Evolutionary conservation across 345 rosid genomes (phyloP), one percentile per base, ranked within the genome.

Genomic region (Populus deltoides): DNA sequence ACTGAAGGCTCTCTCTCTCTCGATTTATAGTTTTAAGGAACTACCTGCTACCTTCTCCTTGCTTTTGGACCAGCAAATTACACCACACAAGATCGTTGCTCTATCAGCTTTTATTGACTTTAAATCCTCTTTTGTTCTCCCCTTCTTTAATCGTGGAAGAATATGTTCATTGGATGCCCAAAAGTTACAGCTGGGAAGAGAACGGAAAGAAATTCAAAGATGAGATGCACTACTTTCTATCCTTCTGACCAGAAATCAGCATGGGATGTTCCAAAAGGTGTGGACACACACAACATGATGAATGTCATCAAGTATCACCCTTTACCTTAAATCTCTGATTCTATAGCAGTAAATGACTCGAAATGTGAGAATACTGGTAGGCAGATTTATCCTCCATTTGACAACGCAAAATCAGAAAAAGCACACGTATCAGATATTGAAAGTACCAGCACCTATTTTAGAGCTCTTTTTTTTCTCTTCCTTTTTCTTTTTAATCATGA

Each of bases 261-360:
- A 39, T 67, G 77, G 61, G 33, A 45, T 81, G 85, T 77, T 71
- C 69, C 63, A 18, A 82, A 85, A 79, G 72, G 71, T 66, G 72
- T 18, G 41, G 79, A 75, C 65, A 70, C 33, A 8, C 55, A 39
- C 43, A 11, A 2, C 1, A 2, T 43, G 10, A 31, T n/a, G 65
- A 57, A 35, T 63, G 65, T 39, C 27, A 13, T 15, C 71, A 20
- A 53, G 18, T n/a, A 36, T 1, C 49, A 22, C 10, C 36, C 49
- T 47, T 53, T 55, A 25, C 24, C 22, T 62, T 22, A 11, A 31
- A 66, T 33, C 31, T 35, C 20, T 69, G 38, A 36, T 27, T 53
- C 38, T 25, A 8, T 71, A 7, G 67, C 39, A 18, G 39, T 8
- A 10, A 71, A 51, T 31, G 70, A 77, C 8, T 9, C 45, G 39